phyloP scores from a whole-genome alignment of 177 flowering plant genomes.

The Vitis hybrid region DNA sequence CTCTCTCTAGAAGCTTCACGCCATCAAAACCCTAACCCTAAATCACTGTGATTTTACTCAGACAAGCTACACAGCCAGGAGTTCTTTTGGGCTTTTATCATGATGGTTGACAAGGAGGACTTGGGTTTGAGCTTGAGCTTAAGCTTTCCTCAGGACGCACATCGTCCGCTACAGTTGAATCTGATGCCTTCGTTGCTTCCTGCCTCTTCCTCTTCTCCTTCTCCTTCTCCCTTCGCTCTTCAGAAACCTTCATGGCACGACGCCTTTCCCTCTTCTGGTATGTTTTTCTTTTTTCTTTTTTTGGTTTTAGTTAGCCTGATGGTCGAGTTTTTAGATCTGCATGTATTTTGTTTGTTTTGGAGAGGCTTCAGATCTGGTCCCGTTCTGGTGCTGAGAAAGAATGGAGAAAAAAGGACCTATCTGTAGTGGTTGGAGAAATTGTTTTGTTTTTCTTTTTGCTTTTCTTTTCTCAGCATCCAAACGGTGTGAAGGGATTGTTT shows the following conservation, averaged over 20 bases:
- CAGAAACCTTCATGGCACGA: conserved; percentile 41
- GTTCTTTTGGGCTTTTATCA: conserved; percentile 4
- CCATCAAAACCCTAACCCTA: not conserved
- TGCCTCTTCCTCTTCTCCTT: conserved; percentile 26
- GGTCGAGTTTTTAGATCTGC: no score
- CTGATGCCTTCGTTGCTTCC: conserved; percentile 31
- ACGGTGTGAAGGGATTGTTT: no score
- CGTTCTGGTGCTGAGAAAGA: no score
- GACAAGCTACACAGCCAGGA: not conserved
- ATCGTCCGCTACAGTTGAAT: conserved; percentile 32
- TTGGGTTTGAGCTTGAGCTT: conserved; percentile 59
- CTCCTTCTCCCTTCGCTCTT: conserved; percentile 28
- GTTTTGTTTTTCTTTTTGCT: not conserved
- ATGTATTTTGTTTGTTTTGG: no score
- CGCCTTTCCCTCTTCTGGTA: conserved; percentile 40
- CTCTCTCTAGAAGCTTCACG: no score
- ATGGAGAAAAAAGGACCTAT: no score
- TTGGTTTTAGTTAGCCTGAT: no score
- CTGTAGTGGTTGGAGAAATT: no score
- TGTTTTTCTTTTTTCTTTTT: not conserved
- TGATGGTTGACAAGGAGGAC: conserved; percentile 69
- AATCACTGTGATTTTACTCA: not conserved
- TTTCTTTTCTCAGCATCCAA: no score
- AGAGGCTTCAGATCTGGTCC: no score
- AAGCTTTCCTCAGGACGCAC: conserved; percentile 18